Evolutionary conservation across 108 stramenopile species (phyloP).

Genomic region (Cyclotella sp.): DNA sequence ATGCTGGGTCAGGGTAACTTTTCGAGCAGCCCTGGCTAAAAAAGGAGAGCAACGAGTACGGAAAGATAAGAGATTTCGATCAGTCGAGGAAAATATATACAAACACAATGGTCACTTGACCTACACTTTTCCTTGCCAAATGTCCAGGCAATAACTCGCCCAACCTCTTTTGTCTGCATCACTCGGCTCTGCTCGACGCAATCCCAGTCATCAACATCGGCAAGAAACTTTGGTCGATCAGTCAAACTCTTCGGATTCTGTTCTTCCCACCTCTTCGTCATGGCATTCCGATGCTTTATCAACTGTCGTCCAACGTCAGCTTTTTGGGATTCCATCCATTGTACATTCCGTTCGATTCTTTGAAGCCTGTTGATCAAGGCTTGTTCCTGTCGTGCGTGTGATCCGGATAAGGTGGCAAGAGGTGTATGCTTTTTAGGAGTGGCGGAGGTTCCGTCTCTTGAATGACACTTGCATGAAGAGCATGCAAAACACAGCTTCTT

Average conservation of each 20-base stretch:
- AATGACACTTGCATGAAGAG: conserved; percentile 41
- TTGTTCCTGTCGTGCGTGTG: conserved; percentile 43
- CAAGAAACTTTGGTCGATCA: conserved; percentile 38
- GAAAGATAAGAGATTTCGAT: background rate
- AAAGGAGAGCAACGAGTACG: background rate
- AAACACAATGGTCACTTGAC: background rate
- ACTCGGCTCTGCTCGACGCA: background rate
- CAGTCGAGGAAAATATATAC: background rate
- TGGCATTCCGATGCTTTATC: conserved; percentile 32
- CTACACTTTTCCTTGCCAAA: conserved; percentile 38
- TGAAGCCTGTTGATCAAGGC: conserved; percentile 39
- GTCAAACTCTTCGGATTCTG: background rate
- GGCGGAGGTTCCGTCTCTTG: conserved; percentile 24
- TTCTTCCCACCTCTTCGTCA: conserved; percentile 37
- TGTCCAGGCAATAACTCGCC: conserved; percentile 5
- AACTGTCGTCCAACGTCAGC: conserved; percentile 33
- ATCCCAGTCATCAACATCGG: conserved; percentile 32
- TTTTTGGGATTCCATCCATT: conserved; percentile 34
- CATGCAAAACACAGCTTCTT: conserved; percentile 38
- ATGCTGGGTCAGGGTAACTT: conserved; percentile 4
- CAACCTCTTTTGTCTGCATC: conserved; percentile 14
- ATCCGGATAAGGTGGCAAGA: conserved; percentile 27
- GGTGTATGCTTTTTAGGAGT: conserved; percentile 18
- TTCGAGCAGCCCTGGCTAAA: background rate
- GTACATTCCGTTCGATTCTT: conserved; percentile 40